phyloP scores from a whole-genome alignment of 805 yeast genomes.

The Danielia oregonensis region DNA sequence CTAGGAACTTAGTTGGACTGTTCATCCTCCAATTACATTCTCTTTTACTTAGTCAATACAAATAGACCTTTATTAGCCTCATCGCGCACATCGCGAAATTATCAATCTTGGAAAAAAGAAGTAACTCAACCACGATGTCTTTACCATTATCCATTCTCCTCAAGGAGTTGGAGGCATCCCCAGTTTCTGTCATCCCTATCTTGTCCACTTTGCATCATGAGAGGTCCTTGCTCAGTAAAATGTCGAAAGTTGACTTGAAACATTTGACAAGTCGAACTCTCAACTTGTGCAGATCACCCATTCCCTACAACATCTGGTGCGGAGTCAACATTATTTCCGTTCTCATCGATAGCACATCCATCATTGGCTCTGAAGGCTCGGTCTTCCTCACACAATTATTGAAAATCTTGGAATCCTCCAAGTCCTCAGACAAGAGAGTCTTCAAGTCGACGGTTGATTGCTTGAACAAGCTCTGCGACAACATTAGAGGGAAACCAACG shows the following conservation, averaged over 20 bases:
- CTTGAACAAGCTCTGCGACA: conserved; percentile 37
- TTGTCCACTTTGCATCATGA: conserved; percentile 26
- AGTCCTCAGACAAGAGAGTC: conserved; percentile 33
- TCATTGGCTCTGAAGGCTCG: conserved; percentile 40
- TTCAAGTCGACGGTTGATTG: conserved; percentile 37
- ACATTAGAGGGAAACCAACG: conserved; percentile 75
- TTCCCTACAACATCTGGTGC: conserved; percentile 48
- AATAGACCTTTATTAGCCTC: too few species aligned
- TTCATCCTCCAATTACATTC: too few species aligned
- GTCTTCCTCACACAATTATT: conserved; percentile 37
- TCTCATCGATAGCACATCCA: conserved; percentile 26
- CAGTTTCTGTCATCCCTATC: conserved; percentile 26
- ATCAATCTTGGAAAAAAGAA: background rate
- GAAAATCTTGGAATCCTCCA: conserved; percentile 38
- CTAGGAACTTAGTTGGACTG: too few species aligned
- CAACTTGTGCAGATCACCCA: conserved; percentile 43
- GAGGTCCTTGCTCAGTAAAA: conserved; percentile 30
- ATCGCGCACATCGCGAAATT: conserved; percentile 4
- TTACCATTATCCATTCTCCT: conserved; percentile 22
- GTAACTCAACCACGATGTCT: too few species aligned
- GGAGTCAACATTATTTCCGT: conserved; percentile 53
- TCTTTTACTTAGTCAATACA: too few species aligned
- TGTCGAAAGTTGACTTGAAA: conserved; percentile 47
- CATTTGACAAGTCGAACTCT: conserved; percentile 44
- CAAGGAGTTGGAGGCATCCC: conserved; percentile 23